Evolutionary conservation across 257 asterid species (phyloP).

Genomic region (Gardenia jasminoides): DNA sequence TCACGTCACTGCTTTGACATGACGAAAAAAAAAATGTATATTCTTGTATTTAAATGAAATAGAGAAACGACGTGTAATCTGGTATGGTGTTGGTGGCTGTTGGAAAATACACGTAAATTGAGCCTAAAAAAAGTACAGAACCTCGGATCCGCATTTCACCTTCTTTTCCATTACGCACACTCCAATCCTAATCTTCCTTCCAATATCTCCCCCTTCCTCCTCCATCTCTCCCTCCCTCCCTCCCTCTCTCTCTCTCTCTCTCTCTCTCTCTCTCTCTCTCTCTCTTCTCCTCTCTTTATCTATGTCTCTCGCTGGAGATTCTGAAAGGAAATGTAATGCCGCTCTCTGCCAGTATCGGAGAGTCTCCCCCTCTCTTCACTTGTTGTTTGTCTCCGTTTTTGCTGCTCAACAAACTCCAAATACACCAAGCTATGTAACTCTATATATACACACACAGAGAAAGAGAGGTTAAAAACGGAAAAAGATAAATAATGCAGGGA

Average conservation of each 20-base stretch:
- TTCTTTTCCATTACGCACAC: constrained; percentile 99
- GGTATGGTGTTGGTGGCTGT: neutral
- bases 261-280: constrained; percentile 11
- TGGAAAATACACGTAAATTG: constrained; percentile 18
- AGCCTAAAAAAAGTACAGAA: constrained; percentile 45
- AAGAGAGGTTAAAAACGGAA: neutral
- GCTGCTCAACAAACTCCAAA: constrained; percentile 22
- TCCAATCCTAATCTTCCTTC: constrained; percentile 63
- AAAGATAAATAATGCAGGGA: neutral
- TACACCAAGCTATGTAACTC: neutral
- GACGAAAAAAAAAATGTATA: neutral
- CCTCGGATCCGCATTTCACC: constrained; percentile 99
- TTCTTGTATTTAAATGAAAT: neutral
- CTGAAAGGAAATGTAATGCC: neutral
- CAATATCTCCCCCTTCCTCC: constrained; percentile 37
- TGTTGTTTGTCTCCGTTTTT: constrained; percentile 6
- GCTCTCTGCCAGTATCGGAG: constrained; percentile 17
- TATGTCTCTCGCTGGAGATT: neutral
- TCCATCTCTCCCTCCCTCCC: constrained; percentile 30
- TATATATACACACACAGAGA: neutral
- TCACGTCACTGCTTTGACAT: neutral
- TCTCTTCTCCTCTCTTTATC: neutral
- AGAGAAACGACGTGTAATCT: neutral
- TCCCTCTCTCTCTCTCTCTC: neutral
- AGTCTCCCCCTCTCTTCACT: neutral